Base-by-base conservation (phyloP, 2,329 filamentous ascomycete species). In the Phyllosticta citriasiana region DNA sequence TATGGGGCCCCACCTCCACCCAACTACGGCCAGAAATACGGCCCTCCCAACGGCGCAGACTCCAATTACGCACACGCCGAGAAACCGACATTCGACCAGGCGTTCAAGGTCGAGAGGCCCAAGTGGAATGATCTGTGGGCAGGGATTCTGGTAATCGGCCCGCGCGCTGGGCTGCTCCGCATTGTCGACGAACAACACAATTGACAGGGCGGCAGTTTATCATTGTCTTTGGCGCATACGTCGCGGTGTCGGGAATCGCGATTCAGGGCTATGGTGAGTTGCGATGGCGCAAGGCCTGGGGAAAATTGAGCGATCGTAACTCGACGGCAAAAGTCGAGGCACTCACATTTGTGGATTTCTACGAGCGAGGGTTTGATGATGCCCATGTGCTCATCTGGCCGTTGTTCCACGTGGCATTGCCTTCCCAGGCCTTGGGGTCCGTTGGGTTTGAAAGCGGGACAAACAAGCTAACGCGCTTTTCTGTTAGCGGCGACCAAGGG, bases 51-150 rank as follows among this genome's bases (percentile, higher is more conserved):
- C 16, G 61, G 59, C 50, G 19, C 55, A 16, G 26, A 27, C 25
- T 40, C 64, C 26, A 51, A 26, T n/a, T 22, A 54, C 14, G 52
- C 59, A 14, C 61, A 65, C 51, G 76, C 77, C 56, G 76, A 78
- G 64, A 81, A 82, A 71, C 74, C 77, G 54, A 77, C 71, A 16
- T 97, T 95, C 71, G 85, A 93, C 22, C 83, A 97, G 69, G 84
- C 86, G 1, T 97, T 97, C 79, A 87, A 87, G 74, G 74, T 97
- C 58, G 83, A 89, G 57, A 86, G 79, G 65, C 91, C 91, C n/a
- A 95, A 93, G 73, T 96, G 82, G 76, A 90, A 97, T 69, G 93
- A 97, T 72, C 71, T 89, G 26, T 97, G 92, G 93, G 92, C 92
- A 3, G 91, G 88, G 3, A 77, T 95, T 51, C 77, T 97, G 70